A percentile compares a stretch with the other conserved stretches of the same genome.
Evolutionary conservation across 257 asterid species (phyloP).

Genomic region (Catharanthus roseus): DNA sequence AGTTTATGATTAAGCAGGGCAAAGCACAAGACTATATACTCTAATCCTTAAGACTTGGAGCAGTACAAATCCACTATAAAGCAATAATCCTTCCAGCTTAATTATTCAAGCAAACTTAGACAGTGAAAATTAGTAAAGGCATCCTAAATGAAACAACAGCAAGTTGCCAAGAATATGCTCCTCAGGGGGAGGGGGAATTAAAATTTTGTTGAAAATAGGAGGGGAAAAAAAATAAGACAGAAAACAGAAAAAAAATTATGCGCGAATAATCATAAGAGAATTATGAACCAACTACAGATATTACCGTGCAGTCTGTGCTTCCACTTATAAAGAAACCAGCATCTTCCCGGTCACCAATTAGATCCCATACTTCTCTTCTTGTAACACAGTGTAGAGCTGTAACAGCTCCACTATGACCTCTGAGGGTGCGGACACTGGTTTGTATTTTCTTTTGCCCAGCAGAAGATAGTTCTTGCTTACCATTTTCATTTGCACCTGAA

Average conservation of each 20-base stretch:
- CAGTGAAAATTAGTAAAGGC: not conserved
- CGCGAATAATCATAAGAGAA: not conserved
- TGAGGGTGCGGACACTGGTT: slow-evolving; percentile 72
- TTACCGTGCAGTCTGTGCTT: slow-evolving; percentile 90
- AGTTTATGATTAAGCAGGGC: not conserved
- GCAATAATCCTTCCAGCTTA: not conserved
- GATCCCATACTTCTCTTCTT: slow-evolving; percentile 93
- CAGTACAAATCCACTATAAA: not conserved
- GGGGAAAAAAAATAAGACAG: too few relatives aligned
- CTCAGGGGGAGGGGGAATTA: too few relatives aligned
- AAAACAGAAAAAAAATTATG: not conserved
- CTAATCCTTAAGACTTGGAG: not conserved
- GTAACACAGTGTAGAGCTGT: slow-evolving; percentile 93
- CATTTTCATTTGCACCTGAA: slow-evolving; percentile 57
- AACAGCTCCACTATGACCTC: slow-evolving; percentile 92
- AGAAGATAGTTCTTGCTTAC: slow-evolving; percentile 61
- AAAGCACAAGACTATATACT: not conserved
- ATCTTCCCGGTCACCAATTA: slow-evolving; percentile 91
- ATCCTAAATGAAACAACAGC: not conserved
- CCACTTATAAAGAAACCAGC: slow-evolving; percentile 95
- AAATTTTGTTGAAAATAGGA: too few relatives aligned
- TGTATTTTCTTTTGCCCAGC: slow-evolving; percentile 80
- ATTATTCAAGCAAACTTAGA: not conserved
- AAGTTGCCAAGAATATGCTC: not conserved
- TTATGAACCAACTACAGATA: slow-evolving; percentile 12